Base-by-base conservation (phyloP, 2,329 filamentous ascomycete genomes). In the Oidium heveae region DNA sequence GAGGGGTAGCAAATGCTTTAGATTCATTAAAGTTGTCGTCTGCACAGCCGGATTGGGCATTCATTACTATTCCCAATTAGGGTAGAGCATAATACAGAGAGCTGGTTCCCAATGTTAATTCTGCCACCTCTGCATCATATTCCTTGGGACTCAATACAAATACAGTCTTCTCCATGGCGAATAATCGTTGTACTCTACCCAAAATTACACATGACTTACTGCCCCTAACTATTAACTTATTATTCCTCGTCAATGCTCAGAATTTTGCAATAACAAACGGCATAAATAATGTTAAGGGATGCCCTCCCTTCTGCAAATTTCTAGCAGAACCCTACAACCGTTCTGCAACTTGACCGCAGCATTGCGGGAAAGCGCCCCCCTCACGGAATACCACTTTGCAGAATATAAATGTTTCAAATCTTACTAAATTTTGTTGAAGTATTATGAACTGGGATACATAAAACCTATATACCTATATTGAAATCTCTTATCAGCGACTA, bases 111-210 rank as follows among this genome's bases (percentile, higher is more conserved):
- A 53, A 59, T 57, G 53, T 24, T 15, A 53, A 24, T 33, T 22
- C n/a, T 32, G 18, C 37, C 39, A 43, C 8, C 16, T 15, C 37
- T 57, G 59, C 59, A 60, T 62, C 57, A 58, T 52, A 52, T 49
- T 36, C 55, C 58, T 43, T 56, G 53, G 54, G 58, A 56, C 59
- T 56, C 60, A 59, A 61, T 59, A 72, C 71, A 64, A 67, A 67
- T 69, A 66, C 64, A 62, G 68, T 72, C 69, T 71, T 67, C 68
- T 65, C 68, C 67, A 70, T 68, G 68, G 67, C 66, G 67, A 70
- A 68, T 71, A 66, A 65, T 66, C 66, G 66, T 65, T 66, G 64
- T 70, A 70, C 70, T 71, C 72, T 68, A 66, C 68, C 65, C 65
- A 61, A 67, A 65, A 66, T 64, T 67, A 63, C 68, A 68, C 67